These are phyloP conservation scores for Russula lepida DNA, from an alignment of 768 basidiomycete species.

Conservation along the genomic window DNA sequence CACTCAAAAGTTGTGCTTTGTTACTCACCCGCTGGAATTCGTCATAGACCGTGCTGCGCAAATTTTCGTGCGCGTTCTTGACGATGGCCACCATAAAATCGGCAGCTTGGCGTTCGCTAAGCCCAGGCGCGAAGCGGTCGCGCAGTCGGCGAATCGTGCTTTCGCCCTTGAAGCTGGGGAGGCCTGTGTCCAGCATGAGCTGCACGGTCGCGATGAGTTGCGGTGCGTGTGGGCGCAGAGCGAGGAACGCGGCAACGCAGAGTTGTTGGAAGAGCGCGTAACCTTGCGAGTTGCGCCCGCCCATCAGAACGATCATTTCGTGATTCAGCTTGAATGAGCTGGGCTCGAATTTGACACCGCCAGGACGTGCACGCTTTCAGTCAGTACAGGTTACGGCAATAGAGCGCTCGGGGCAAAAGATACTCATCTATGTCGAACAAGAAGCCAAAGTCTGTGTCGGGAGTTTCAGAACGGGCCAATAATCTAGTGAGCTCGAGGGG, in stretches of 20 bases:
- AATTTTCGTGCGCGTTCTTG: conserved; percentile 90
- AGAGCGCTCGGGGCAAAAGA: conserved; percentile 11
- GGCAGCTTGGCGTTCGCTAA: conserved; percentile 86
- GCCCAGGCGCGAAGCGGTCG: conserved; percentile 75
- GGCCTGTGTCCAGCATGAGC: conserved; percentile 89
- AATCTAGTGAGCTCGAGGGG: background rate
- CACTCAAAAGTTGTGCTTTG: background rate
- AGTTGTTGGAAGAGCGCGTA: conserved; percentile 91
- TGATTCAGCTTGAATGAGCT: conserved; percentile 97
- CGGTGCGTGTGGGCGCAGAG: conserved; percentile 89
- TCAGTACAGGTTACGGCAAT: background rate
- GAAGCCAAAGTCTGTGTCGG: conserved; percentile 79
- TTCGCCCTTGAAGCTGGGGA: conserved; percentile 97
- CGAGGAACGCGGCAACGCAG: conserved; percentile 93
- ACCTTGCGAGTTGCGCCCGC: conserved; percentile 87
- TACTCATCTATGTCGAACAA: conserved; percentile 97
- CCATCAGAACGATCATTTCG: conserved; percentile 98
- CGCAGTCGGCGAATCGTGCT: conserved; percentile 77
- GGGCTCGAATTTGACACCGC: conserved; percentile 99
- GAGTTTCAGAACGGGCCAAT: background rate
- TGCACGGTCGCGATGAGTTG: conserved; percentile 83
- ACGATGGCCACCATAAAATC: conserved; percentile 88
- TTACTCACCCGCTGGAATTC: conserved; percentile 81
- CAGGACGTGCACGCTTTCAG: conserved; percentile 2
- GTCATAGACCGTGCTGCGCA: conserved; percentile 89